Evolutionary conservation across 2,329 filamentous ascomycete genomes (phyloP).

Genomic region (Sordariomycetes sp.): DNA sequence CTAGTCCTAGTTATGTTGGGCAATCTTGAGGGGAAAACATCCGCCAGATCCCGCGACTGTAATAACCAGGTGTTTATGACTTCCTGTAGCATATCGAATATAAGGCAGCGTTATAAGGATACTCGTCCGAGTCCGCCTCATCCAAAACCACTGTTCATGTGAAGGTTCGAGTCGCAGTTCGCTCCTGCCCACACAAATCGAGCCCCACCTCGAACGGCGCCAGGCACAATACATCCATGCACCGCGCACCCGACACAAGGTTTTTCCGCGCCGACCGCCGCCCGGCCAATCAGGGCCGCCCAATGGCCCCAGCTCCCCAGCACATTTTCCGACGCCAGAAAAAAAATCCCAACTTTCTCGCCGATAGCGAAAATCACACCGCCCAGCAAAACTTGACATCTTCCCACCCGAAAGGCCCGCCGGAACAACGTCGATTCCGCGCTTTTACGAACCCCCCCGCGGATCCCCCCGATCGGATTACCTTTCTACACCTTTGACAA

Average conservation of each 20-base stretch:
- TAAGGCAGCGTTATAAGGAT: no score
- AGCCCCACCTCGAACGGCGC: background rate
- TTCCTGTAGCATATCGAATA: no score
- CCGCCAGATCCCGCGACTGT: no score
- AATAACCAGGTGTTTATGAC: no score
- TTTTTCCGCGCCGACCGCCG: conserved; percentile 2
- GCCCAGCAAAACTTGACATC: background rate
- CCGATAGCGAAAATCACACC: background rate
- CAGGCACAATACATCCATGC: background rate
- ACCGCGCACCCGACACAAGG: background rate
- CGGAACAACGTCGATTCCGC: background rate
- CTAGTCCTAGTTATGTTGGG: no score
- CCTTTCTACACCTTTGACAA: conserved; percentile 8
- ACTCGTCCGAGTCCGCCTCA: no score
- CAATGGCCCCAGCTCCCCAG: conserved; percentile 3
- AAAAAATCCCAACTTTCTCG: conserved; percentile 3
- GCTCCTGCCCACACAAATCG: background rate
- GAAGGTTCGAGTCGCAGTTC: no score
- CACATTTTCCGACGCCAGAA: conserved; percentile 1
- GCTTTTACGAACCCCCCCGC: background rate
- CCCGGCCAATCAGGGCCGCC: background rate
- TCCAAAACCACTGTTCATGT: no score
- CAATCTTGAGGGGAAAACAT: no score
- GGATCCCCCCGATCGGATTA: background rate
- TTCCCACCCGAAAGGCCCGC: background rate